Evolutionary conservation across 805 yeast species (phyloP), one percentile per base, ranked within the genome.

Genomic region (Teunomyces funiuensis): DNA sequence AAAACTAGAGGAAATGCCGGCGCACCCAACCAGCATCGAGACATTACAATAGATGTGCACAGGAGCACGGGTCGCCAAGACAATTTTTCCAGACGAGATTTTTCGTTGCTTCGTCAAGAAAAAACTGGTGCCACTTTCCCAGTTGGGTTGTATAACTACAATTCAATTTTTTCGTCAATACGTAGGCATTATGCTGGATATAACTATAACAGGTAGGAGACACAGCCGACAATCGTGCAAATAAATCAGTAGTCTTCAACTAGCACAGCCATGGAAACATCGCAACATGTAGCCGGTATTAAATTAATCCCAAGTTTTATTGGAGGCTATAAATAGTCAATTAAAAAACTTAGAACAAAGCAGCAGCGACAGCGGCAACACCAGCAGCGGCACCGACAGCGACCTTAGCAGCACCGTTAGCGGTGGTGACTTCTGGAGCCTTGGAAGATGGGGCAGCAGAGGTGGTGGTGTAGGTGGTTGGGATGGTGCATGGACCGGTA

Each of bases 401-500:
- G 42, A 53, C 50, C 33, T 53, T 54, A 43, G 55, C 52, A 42
- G 64, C 52, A 51, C 61, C 36, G 39, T 45, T 51, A 43, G 60
- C 46, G 17, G 60, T 17, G 11, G 34, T 17, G 17, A 10, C 20
- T 28, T 15, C 18, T 28, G 31, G 31, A 40, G 56, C 46, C 28
- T 40, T 44, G 28, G 58, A 40, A 28, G 53, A 25, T 27, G 47
- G 47, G 36, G 47, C 46, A 34, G 48, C 39, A 16, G 33, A 38
- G 22, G 57, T 30, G 47, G 61, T 53, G 38, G 56, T 59, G 60
- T 58, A 59, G 54, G 71, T 68, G 67, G 73, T 65, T 60, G 80
- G 75, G 58, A 80, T 58, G 60, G 91, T 85, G 76, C 95, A 87
- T 63, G 90, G 90, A 76, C 87, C 83, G 58, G 95, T 84, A 79